Evolutionary conservation across 2,329 filamentous ascomycete genomes (phyloP), one percentile per base, ranked within the genome.

Genomic region (Fusarium burgessii): DNA sequence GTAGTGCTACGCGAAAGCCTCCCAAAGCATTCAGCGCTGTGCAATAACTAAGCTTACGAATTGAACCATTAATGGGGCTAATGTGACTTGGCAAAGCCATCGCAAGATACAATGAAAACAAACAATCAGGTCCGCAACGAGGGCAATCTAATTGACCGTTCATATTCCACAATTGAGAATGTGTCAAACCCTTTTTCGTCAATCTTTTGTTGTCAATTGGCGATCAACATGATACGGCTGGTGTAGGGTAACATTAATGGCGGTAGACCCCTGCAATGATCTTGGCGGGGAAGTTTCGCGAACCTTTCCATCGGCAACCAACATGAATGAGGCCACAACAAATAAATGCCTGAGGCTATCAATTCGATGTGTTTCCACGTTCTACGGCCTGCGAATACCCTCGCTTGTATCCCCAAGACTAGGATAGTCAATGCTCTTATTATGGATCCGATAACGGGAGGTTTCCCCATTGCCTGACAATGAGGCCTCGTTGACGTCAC

Each of bases 401-500:
- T 71, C 63, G 63, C 68, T 42, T 56, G 62, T 56, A 35, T 8
- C 8, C 23, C 55, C 62, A 43, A 27, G 35, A 25, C 11, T 7
- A 56, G 60, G 13, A 40, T 40, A 45, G 45, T 29, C 29, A 29
- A 9, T 23, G 6, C 5, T 45, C 29, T 25, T 38, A 62, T 71
- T 58, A 42, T 29, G 29, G 10, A 29, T 47, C 11, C 54, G 41
- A 64, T 20, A 17, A 43, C 13, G n/a, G 33, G 13, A n/a, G 38
- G 51, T 66, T 29, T 43, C 35, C 18, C 27, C 43, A 38, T 29
- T 18, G 14, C 12, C n/a, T 20, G 29, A 23, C 23, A 12, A 60
- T 59, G 58, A 68, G 38, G 40, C 23, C 18, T 40, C 12, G 23
- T 71, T 71, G 69, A 71, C 69, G 69, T 71, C 69, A 71, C 45